Percentiles rank a stretch among this genome's conserved stretches.
Conservation (phyloP, 2,329 filamentous ascomycete genomes). For the Trichoderma gracile region DNA sequence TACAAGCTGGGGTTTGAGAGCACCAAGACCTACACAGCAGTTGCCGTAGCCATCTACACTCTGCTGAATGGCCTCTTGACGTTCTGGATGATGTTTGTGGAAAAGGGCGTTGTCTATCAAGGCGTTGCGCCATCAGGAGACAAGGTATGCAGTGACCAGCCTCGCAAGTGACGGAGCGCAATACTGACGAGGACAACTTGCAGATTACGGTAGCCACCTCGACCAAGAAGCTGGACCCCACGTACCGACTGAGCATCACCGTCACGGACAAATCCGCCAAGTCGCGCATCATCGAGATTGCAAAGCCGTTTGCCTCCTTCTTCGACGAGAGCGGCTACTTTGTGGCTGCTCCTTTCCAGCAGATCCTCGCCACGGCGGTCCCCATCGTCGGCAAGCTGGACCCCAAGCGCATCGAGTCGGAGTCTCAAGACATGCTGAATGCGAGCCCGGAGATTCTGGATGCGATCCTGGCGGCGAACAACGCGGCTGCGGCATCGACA, state of each 20-base stretch:
- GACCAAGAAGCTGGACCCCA: constrained; percentile 76
- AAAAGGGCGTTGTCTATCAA: constrained; percentile 79
- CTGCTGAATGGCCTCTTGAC: constrained; percentile 76
- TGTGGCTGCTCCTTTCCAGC: constrained; percentile 74
- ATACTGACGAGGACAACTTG: constrained; percentile 26
- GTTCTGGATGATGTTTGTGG: constrained; percentile 80
- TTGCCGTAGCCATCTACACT: constrained; percentile 78
- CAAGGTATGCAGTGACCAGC: constrained; percentile 49
- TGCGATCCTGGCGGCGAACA: constrained; percentile 45
- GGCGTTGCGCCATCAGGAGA: constrained; percentile 67
- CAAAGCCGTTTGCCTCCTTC: constrained; percentile 70
- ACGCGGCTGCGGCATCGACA: constrained; percentile 33
- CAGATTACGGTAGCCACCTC: constrained; percentile 73
- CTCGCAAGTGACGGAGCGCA: background rate
- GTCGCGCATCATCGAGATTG: constrained; percentile 53
- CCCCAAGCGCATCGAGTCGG: constrained; percentile 53
- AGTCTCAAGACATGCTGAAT: constrained; percentile 41
- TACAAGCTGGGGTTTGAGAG: constrained; percentile 86
- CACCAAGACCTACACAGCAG: constrained; percentile 78
- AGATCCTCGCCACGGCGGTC: constrained; percentile 69
- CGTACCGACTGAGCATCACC: constrained; percentile 73
- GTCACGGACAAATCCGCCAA: constrained; percentile 46
- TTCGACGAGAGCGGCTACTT: constrained; percentile 74
- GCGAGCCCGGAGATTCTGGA: constrained; percentile 52
- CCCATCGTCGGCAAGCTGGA: constrained; percentile 67